Conservation (phyloP, 495 filamentous ascomycete genomes). For the Penicillium turbatum region DNA sequence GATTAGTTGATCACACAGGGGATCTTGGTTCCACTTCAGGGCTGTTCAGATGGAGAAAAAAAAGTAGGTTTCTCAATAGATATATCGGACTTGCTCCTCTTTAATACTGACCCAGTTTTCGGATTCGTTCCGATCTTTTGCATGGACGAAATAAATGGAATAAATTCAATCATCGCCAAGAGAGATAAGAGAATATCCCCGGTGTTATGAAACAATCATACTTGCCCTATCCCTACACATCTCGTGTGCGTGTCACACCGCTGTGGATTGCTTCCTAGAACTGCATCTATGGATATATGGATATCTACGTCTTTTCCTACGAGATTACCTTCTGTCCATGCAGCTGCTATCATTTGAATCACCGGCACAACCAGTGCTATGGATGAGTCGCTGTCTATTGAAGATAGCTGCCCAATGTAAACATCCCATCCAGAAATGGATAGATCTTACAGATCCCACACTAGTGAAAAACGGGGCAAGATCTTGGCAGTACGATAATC, state of each 20-base stretch:
- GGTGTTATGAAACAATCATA: constrained; percentile 3
- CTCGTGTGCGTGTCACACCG: constrained; percentile 10
- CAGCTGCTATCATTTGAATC: background rate
- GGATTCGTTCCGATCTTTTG: constrained; percentile 4
- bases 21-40: background rate
- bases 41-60: background rate
- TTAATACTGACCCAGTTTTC: constrained; percentile 10
- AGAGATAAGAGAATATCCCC: constrained; percentile 1
- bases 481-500: constrained; percentile 1
- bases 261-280: background rate
- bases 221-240: constrained; percentile 8
- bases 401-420: background rate
- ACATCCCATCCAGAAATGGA: background rate
- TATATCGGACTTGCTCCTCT: background rate
- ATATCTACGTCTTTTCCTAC: background rate
- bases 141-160: constrained; percentile 5
- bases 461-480: constrained; percentile 5
- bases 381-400: background rate
- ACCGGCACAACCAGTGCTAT: background rate
- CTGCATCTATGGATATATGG: background rate
- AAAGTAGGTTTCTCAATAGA: background rate
- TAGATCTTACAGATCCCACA: constrained; percentile 14
- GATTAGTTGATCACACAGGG: background rate
- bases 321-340: background rate
- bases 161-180: constrained; percentile 10